Base-by-base conservation (phyloP, 2,329 filamentous ascomycete genomes). In the Apiospora sp. region DNA sequence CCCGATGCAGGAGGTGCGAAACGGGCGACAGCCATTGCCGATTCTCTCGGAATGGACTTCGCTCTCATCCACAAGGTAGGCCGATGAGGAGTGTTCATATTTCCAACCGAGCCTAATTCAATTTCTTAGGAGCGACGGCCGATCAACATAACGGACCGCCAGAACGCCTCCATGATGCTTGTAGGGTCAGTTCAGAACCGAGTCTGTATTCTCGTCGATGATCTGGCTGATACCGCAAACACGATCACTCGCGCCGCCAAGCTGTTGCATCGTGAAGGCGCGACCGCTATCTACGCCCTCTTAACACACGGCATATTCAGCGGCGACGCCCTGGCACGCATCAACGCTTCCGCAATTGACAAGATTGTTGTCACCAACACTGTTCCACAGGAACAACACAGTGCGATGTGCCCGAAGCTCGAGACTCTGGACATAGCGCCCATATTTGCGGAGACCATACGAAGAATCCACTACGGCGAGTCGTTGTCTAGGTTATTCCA, bases 1-100 rank as follows among this genome's bases (percentile, higher is more conserved):
- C 96, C 96, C 10, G 96, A 99, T 84, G 96, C 96, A 51, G 96
- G 96, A 77, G 96, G 96, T 75, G 96, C 96, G 67, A 99, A 99
- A 87, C 91, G 96, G 76, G 96, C 96, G 27, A 98, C 96, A 44
- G 93, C 94, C 68, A 98, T 99, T 82, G 96, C 96, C 16, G 96
- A 99, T 84, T 92, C 93, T 74, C 89, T 98, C 75, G 94, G 94
- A 77, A 95, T 98, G 87, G 94, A 96, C 73, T 98, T 99, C 85
- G 96, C 96, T 68, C 90, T 99, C 73, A 99, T 99, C 79, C 96
- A 99, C 88, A 99, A 98, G 92, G 94, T 94, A 87, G 82, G 84
- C 7, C 6, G 58, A n/a, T 24, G 34, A 6, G 22, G n/a, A 41
- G 10, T 14, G 30, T 16, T n/a, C 34, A 41, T 3, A 16, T n/a